Base-by-base conservation (phyloP, 805 yeast species). In the Nakazawaea populi region DNA sequence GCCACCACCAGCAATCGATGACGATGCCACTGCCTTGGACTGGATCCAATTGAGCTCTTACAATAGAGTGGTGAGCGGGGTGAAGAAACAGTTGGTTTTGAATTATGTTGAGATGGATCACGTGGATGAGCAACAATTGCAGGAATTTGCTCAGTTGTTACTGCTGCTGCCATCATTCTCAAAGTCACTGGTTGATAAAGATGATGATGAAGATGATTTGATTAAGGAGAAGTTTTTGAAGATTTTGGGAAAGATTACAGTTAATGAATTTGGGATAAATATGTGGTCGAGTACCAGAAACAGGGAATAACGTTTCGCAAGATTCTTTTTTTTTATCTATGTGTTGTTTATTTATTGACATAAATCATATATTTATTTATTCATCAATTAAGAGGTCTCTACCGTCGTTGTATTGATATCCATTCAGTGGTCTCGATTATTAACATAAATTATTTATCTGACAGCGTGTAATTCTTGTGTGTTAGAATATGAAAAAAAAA, bases 231-330 rank as follows among this genome's bases (percentile, higher is more conserved):
- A 56, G 18, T 43, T 60, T 34, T 60, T 67, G 12, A 62, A 62
- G 6, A 55, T 79, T 24, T 63, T 83, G 52, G 58, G 65, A 55
- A 53, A 64, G 52, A 81, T 78, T 64, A 69, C 67, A 42, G 73
- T 91, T 1, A 76, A 79, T 34, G 96, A 90, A 59, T 70, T 89
- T 1, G 68, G 84, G 3, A 82, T 85, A 63, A 78, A 79, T 58
- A 76, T 98, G 56, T 92, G 97, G 96, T 76, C 87, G 0, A 92
- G 97, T 5, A 82, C 86, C 53, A 76, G 86, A 58, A 88, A 89
- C 54, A 75, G 97, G 58, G 96, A 89, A 61, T 91, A 62, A 59
- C 12, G 36, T 18, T 18, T 3, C 24, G 24, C 24, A 8, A 7
- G 11, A 2, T 28, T 18, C 1, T 28, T 10, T 28, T 31, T 14